Evolutionary conservation across 495 filamentous ascomycete species (phyloP), one percentile per base, ranked within the genome.

Genomic region (Coniosporium apollinis): DNA sequence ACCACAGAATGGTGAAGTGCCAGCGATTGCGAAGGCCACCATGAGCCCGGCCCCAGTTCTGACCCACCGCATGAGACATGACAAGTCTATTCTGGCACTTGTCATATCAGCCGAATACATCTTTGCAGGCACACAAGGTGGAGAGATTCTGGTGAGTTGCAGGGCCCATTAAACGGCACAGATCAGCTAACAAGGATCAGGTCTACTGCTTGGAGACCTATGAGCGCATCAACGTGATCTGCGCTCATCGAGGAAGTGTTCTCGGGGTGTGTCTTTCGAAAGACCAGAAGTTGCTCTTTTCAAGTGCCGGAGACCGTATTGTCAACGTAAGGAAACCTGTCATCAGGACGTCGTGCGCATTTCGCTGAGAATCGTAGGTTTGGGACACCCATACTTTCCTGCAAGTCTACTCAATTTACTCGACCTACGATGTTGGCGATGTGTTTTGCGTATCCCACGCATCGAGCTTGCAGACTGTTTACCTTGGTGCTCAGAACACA

Each of bases 371-470:
- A 4, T 16, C 16, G 1, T 17, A 78, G 72, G 72, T 78, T n/a
- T 79, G 76, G 75, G 60, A 60, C 38, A 67, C 70, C 3, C 48
- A 56, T 13, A 69, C 64, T n/a, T 74, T 78, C 44, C 57, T 62
- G 24, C 65, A 69, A n/a, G 59, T 87, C 0, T 93, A 85, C 58
- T 80, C 85, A 21, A 82, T 97, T 39, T 91, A 93, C 57, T 89
- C 83, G 20, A 79, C 76, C 22, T 86, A 86, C 55, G 91, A 96
- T 49, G 84, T 94, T 19, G 89, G 89, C 31, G 89, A 97, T 55
- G 74, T 97, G 17, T 97, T 96, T 50, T 87, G 82, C 39, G 72
- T 94, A 31, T 78, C 74, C 3, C 94, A 91, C 56, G 93, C 85
- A 1, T 57, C 72, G 2, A 67, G 64, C 37, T 62, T 79, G 42